phyloP scores from a whole-genome alignment of 2,329 filamentous ascomycete species.

The Paraphaeosphaeria sporulosa region DNA sequence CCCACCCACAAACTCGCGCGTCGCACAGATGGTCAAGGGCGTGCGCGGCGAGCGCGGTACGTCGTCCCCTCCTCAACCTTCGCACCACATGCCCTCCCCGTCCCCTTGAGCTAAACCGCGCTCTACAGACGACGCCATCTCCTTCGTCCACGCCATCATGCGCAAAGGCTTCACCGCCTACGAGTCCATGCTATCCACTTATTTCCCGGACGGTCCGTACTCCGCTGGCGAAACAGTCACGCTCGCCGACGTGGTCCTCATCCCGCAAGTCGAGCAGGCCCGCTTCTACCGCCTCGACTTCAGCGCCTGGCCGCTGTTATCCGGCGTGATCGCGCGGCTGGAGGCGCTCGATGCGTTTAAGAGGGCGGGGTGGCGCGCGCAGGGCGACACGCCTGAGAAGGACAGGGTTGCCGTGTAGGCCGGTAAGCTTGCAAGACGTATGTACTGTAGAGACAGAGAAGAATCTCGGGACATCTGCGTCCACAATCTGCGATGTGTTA shows the following conservation, averaged over 20 bases:
- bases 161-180: slow-evolving; percentile 64
- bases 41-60: slow-evolving; percentile 39
- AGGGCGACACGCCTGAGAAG: slow-evolving; percentile 53
- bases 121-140: slow-evolving; percentile 6
- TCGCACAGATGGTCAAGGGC: slow-evolving; percentile 59
- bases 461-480: too few relatives aligned
- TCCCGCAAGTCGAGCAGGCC: slow-evolving; percentile 67
- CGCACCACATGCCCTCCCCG: too few relatives aligned
- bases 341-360: slow-evolving; percentile 60
- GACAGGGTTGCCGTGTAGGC: neutral
- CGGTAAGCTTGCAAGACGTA: too few relatives aligned
- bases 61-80: too few relatives aligned
- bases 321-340: slow-evolving; percentile 56
- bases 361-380: slow-evolving; percentile 61
- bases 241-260: slow-evolving; percentile 65
- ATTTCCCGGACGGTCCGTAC: slow-evolving; percentile 55
- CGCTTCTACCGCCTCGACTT: slow-evolving; percentile 64
- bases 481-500: too few relatives aligned
- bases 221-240: slow-evolving; percentile 65
- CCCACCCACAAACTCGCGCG: slow-evolving; percentile 66
- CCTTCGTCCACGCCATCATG: slow-evolving; percentile 48
- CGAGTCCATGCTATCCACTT: slow-evolving; percentile 52
- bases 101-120: too few relatives aligned
- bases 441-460: neutral
- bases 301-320: slow-evolving; percentile 56